Base-by-base conservation (phyloP, 179 eudicot species). In the Patellifolia procumbens region DNA sequence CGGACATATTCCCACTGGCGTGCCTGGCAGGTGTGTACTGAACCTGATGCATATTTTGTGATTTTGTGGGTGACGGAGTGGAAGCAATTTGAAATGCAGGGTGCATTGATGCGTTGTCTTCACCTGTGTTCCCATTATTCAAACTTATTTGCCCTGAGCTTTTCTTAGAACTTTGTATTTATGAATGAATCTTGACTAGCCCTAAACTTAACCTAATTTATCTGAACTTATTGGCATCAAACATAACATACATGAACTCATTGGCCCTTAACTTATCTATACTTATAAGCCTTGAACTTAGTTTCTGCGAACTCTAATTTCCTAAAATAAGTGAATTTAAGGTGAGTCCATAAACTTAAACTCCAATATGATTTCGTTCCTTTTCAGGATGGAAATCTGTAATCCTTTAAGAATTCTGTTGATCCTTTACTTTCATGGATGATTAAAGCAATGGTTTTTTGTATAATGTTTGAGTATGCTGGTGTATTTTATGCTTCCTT, bases 1-100 rank as follows among this genome's bases (percentile, higher is more conserved):
- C 98, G 99, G 46, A 80, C 97, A 61, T 93, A 96, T 79, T 93
- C 99, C 71, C 91, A 96, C 79, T 96, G 98, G 98, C 91, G 94
- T 83, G 99, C 99, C 74, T 86, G 85, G 82, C 84, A 96, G 99
- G 99, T 91, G 74, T 46, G 89, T 72, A 11, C 39, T 34, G 28
- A 28, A 22, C 56, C 60, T 56, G 19, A 10, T 43, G 20, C 73
- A 15, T 52, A 22, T 65, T 64, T 43, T 11, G n/a, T 56, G 26
- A 51, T 52, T 61, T 61, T 63, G 39, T 64, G 62, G 46, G 51
- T 39, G 63, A 28, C 12, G 3, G 58, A 35, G 20, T 34, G 19
- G 12, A 49, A 13, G 6, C 0, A 22, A 9, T 35, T 42, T 10
- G 10, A 35, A 62, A 12, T 39, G 43, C 8, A 39, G 43, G 43